phyloP scores from a whole-genome alignment of 495 filamentous ascomycete genomes.

The Ramalina peruviana region DNA sequence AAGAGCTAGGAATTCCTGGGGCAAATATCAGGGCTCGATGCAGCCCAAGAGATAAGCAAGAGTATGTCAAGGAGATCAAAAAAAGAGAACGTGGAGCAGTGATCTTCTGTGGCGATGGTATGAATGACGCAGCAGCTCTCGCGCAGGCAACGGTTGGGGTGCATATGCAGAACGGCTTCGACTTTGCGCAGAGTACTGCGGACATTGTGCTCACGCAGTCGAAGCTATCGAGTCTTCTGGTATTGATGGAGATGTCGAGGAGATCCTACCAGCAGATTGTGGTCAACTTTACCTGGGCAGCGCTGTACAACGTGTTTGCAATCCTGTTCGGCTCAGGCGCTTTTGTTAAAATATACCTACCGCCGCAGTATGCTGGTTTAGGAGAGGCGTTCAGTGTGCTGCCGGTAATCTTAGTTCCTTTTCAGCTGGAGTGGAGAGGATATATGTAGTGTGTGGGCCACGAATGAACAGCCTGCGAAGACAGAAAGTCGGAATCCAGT shows the following conservation, averaged over 20 bases:
- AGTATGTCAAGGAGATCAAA: conserved; percentile 37
- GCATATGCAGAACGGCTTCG: conserved; percentile 46
- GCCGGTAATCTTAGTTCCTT: conserved; percentile 51
- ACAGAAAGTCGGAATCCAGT: no score
- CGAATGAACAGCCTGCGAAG: no score
- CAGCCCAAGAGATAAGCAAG: conserved; percentile 47
- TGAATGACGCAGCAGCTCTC: conserved; percentile 66
- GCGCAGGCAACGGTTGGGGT: conserved; percentile 61
- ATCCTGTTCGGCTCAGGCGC: conserved; percentile 57
- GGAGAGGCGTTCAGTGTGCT: conserved; percentile 68
- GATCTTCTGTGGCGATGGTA: conserved; percentile 66
- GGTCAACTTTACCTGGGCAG: conserved; percentile 64
- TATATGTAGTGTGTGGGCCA: no score
- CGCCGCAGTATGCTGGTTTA: conserved; percentile 59
- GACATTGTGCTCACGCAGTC: conserved; percentile 52
- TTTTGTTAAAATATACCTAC: conserved; percentile 49
- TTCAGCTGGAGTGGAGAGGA: conserved; percentile 27
- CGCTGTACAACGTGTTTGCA: conserved; percentile 61
- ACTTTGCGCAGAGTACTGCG: conserved; percentile 52
- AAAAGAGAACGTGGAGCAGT: conserved; percentile 22
- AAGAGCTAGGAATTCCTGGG: conserved; percentile 35
- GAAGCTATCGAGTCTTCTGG: conserved; percentile 39
- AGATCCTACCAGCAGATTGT: conserved; percentile 40
- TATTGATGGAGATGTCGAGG: conserved; percentile 43
- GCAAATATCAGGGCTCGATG: conserved; percentile 34